These are phyloP conservation scores for Fusarium nematophilum DNA, from an alignment of 2,329 filamentous ascomycete species.

Conservation along the genomic window DNA sequence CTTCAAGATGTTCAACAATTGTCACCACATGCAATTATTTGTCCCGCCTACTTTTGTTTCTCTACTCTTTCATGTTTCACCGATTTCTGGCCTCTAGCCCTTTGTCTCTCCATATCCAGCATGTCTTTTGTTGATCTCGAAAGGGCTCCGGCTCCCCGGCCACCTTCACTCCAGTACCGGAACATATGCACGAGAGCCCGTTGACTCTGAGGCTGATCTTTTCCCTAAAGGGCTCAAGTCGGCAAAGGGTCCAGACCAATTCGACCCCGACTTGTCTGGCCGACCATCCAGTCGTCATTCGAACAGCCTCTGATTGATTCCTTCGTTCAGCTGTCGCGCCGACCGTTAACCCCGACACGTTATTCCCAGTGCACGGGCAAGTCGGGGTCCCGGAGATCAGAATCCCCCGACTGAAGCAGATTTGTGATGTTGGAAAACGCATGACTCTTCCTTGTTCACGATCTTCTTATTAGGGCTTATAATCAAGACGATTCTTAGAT, in stretches of 20 bases:
- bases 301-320: constrained; percentile 11
- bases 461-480: background rate
- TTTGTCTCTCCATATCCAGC: background rate
- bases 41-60: too few relatives aligned
- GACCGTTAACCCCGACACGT: constrained; percentile 10
- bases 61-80: too few relatives aligned
- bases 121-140: background rate
- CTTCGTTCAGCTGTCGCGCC: background rate
- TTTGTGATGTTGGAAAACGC: background rate
- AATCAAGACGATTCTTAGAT: background rate
- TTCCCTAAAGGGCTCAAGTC: constrained; percentile 18
- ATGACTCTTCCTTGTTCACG: background rate
- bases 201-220: constrained; percentile 28
- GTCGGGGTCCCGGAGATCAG: constrained; percentile 16
- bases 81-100: background rate
- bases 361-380: constrained; percentile 32
- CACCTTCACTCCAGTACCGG: constrained; percentile 13
- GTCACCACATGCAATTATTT: too few relatives aligned
- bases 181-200: constrained; percentile 16
- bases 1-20: too few relatives aligned
- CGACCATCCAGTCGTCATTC: constrained; percentile 4
- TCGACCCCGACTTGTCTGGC: constrained; percentile 21
- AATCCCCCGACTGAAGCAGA: constrained; percentile 12
- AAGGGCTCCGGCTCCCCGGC: constrained; percentile 13
- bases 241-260: constrained; percentile 28